Evolutionary conservation across 371 early-diverging fungal species (phyloP).

Genomic region (Mortierella sp.): DNA sequence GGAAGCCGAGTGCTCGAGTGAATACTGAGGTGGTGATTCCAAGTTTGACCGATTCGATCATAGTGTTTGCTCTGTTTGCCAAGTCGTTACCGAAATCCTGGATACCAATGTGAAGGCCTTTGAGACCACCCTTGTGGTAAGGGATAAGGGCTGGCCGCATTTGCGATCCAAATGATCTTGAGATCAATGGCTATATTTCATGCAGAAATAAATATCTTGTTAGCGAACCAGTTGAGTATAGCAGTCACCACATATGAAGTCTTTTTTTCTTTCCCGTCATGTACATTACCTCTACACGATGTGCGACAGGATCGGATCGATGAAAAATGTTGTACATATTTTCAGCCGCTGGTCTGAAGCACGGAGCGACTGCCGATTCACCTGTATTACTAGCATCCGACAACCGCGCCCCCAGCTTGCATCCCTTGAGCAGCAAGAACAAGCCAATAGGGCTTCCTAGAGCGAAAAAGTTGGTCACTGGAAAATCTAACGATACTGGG

Average conservation of each 20-base stretch:
- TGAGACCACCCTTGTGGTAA: slow-evolving; percentile 89
- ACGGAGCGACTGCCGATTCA: slow-evolving; percentile 54
- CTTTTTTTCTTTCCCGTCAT: background rate
- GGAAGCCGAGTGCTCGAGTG: slow-evolving; percentile 67
- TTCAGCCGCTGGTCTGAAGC: slow-evolving; percentile 73
- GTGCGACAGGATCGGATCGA: slow-evolving; percentile 71
- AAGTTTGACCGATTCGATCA: slow-evolving; percentile 73
- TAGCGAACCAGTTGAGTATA: slow-evolving; percentile 1
- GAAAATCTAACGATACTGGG: slow-evolving; percentile 59
- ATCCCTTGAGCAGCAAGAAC: slow-evolving; percentile 80
- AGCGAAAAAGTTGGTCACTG: slow-evolving; percentile 71
- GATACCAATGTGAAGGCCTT: slow-evolving; percentile 71
- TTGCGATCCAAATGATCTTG: slow-evolving; percentile 60
- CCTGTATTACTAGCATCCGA: slow-evolving; percentile 55
- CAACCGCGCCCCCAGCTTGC: slow-evolving; percentile 67
- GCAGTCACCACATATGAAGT: too few relatives aligned
- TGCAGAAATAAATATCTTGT: background rate
- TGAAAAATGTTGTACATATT: slow-evolving; percentile 88
- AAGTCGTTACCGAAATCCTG: slow-evolving; percentile 75
- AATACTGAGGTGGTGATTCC: slow-evolving; percentile 70
- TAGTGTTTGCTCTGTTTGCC: slow-evolving; percentile 77
- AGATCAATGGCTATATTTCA: slow-evolving; percentile 44
- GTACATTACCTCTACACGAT: slow-evolving; percentile 36
- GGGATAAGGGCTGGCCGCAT: slow-evolving; percentile 79
- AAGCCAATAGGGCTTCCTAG: slow-evolving; percentile 86